Percentiles rank a stretch among this genome's conserved stretches.
Evolutionary conservation across 2,329 filamentous ascomycete species (phyloP).

Genomic region (Ophiostoma montium): DNA sequence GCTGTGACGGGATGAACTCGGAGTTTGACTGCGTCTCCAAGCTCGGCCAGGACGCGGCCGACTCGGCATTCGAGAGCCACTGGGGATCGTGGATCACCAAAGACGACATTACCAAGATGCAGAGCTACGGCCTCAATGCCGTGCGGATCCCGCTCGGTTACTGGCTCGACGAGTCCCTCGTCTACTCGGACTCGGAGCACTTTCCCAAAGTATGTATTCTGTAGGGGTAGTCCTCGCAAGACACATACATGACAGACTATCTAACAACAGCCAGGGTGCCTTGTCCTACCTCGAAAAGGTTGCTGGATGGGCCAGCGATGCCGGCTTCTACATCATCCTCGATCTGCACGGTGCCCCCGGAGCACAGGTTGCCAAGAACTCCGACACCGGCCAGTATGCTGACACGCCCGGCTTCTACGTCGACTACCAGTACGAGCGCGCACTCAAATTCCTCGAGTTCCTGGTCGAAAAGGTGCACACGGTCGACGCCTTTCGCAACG

Average conservation of each 20-base stretch:
- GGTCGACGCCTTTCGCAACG: slow-evolving; percentile 33
- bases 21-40: slow-evolving; percentile 40
- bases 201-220: slow-evolving; percentile 30
- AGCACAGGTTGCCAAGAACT: slow-evolving; percentile 28
- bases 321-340: slow-evolving; percentile 38
- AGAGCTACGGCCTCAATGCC: slow-evolving; percentile 35
- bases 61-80: slow-evolving; percentile 33
- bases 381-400: slow-evolving; percentile 30
- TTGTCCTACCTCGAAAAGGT: slow-evolving; percentile 31
- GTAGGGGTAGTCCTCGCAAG: too few relatives aligned
- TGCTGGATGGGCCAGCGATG: slow-evolving; percentile 32
- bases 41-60: slow-evolving; percentile 31
- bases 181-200: slow-evolving; percentile 23
- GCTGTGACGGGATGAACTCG: slow-evolving; percentile 29
- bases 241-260: too few relatives aligned
- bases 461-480: slow-evolving; percentile 37
- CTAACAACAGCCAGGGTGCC: background rate
- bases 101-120: slow-evolving; percentile 34
- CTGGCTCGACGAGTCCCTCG: slow-evolving; percentile 37
- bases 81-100: slow-evolving; percentile 36
- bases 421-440: slow-evolving; percentile 41
- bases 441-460: slow-evolving; percentile 39
- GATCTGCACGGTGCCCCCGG: slow-evolving; percentile 38
- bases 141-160: slow-evolving; percentile 41
- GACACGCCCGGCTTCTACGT: slow-evolving; percentile 37